Conservation (phyloP, 805 yeast species). For the Candida sithepensis region DNA sequence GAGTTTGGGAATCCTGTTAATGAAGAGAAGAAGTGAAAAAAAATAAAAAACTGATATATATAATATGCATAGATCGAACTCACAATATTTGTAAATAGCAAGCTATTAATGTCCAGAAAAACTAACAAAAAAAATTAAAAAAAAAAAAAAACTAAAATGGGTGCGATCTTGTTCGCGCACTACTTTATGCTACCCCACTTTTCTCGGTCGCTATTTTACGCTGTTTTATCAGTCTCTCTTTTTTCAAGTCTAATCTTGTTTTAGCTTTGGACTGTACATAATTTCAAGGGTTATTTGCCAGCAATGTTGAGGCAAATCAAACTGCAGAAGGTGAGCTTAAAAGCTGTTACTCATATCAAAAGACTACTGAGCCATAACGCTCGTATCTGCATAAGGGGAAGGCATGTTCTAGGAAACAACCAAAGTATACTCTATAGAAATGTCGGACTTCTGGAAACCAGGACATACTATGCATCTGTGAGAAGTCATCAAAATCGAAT, state of each 20-base stretch:
- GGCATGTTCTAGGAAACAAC: background rate
- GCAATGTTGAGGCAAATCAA: background rate
- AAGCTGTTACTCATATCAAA: background rate
- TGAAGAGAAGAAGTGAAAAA: conserved; percentile 1
- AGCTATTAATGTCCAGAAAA: background rate
- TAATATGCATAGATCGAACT: background rate
- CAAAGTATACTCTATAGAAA: background rate
- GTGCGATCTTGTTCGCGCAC: background rate
- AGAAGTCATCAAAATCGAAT: too few species aligned
- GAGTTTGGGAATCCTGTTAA: conserved; percentile 29
- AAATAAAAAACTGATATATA: too few species aligned
- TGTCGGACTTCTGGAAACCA: too few species aligned
- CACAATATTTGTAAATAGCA: background rate
- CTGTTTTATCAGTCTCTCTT: background rate
- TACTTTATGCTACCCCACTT: conserved; percentile 1
- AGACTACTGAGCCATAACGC: background rate
- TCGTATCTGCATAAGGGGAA: background rate
- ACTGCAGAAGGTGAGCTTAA: background rate
- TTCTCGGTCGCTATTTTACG: background rate
- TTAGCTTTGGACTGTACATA: too few species aligned
- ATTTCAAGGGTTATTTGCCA: background rate
- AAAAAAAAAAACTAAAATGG: background rate
- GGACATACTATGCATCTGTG: too few species aligned
- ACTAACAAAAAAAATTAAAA: background rate
- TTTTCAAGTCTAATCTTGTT: background rate